Evolutionary conservation across 1,284 basidiomycete genomes (phyloP).

Genomic region (Wolfiporia cocos): DNA sequence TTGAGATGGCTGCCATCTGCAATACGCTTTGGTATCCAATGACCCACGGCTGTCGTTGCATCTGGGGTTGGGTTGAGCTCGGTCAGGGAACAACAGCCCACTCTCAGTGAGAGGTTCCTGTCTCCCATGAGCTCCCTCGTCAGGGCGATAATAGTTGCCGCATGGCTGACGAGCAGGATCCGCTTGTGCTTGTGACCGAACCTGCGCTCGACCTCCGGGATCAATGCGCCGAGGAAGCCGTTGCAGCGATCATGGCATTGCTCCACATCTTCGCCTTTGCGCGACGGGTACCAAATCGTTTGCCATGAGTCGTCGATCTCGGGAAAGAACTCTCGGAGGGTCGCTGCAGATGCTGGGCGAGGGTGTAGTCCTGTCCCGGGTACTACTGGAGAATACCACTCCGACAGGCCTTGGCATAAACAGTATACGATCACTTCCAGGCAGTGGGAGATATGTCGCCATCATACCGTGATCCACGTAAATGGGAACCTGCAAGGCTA

Average conservation of each 20-base stretch:
- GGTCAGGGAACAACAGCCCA: constrained; percentile 68
- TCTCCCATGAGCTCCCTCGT: constrained; percentile 54
- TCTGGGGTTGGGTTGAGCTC: constrained; percentile 33
- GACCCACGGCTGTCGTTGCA: constrained; percentile 26
- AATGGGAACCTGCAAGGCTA: constrained; percentile 59
- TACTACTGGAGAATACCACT: constrained; percentile 78
- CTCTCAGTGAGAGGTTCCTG: constrained; percentile 42
- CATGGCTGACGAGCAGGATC: constrained; percentile 72
- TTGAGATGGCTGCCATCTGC: constrained; percentile 55
- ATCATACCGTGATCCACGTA: constrained; percentile 66
- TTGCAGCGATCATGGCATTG: constrained; percentile 58
- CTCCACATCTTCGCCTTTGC: constrained; percentile 64
- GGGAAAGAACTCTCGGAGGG: constrained; percentile 47
- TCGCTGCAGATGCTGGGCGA: constrained; percentile 49
- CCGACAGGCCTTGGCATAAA: constrained; percentile 54
- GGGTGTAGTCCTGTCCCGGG: constrained; percentile 69
- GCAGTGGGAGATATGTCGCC: background rate
- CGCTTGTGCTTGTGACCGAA: constrained; percentile 37
- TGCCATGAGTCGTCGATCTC: constrained; percentile 58
- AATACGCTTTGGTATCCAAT: constrained; percentile 41
- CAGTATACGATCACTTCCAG: background rate
- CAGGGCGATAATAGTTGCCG: constrained; percentile 73
- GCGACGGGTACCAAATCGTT: constrained; percentile 63
- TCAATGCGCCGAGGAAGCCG: constrained; percentile 45
- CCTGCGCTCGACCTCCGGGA: constrained; percentile 42